These are phyloP conservation scores for Nemophila menziesii DNA, from an alignment of 257 asterid species.

Conservation along the genomic window DNA sequence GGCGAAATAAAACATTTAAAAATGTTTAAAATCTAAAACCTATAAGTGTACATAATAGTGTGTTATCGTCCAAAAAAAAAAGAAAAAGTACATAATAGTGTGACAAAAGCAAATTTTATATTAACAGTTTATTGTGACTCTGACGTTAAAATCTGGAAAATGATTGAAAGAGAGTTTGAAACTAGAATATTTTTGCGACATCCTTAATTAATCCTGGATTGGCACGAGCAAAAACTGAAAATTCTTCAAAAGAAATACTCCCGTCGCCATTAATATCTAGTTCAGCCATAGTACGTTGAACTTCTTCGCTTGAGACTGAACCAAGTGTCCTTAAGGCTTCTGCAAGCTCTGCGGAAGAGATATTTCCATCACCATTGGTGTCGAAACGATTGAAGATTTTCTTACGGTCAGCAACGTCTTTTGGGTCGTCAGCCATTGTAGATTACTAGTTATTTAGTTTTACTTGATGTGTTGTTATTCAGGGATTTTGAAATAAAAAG, in stretches of 20 bases:
- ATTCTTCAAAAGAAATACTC: slow-evolving; percentile 52
- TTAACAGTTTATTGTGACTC: no score
- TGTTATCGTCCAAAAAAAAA: no score
- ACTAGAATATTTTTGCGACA: slow-evolving; percentile 62
- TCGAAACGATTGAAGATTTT: slow-evolving; percentile 74
- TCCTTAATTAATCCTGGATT: slow-evolving; percentile 61
- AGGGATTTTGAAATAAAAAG: background rate
- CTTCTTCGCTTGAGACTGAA: slow-evolving; percentile 53
- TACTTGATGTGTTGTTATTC: background rate
- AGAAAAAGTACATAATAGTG: no score
- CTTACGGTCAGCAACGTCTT: slow-evolving; percentile 56
- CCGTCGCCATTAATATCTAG: slow-evolving; percentile 80
- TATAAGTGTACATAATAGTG: no score
- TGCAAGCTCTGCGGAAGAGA: slow-evolving; percentile 66
- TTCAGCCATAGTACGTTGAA: slow-evolving; percentile 65
- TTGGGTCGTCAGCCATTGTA: slow-evolving; percentile 54
- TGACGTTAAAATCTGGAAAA: no score
- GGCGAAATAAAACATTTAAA: no score
- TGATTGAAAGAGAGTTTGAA: background rate
- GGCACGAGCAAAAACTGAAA: slow-evolving; percentile 50
- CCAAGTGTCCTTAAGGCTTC: slow-evolving; percentile 66
- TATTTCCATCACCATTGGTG: slow-evolving; percentile 70
- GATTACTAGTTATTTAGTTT: background rate
- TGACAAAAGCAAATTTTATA: no score
- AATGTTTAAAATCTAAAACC: no score